These are phyloP conservation scores for Pulveroboletus ravenelii DNA, from an alignment of 768 basidiomycete genomes.

Conservation along the genomic window DNA sequence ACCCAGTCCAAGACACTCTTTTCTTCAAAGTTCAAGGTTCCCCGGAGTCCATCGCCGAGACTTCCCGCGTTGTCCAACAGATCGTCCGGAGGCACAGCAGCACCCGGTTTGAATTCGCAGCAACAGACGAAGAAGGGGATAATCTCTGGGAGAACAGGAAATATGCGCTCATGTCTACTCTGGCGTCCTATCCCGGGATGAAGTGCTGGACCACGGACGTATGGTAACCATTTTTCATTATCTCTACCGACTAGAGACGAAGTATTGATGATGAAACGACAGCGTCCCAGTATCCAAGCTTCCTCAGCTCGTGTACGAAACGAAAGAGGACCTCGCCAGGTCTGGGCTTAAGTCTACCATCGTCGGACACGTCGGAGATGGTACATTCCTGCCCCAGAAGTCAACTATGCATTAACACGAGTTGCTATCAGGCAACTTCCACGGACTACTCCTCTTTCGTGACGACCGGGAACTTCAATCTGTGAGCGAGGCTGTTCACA, in stretches of 20 bases:
- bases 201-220: constrained; percentile 88
- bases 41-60: constrained; percentile 48
- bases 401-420: neutral
- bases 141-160: constrained; percentile 84
- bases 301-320: constrained; percentile 69
- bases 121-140: constrained; percentile 68
- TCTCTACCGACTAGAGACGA: neutral
- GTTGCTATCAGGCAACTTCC: constrained; percentile 38
- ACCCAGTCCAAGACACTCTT: constrained; percentile 70
- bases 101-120: constrained; percentile 64
- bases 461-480: constrained; percentile 52
- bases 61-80: constrained; percentile 52
- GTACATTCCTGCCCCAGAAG: constrained; percentile 38
- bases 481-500: constrained; percentile 59
- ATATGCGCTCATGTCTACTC: constrained; percentile 68
- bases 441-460: constrained; percentile 51
- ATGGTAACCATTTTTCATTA: constrained; percentile 46
- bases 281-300: constrained; percentile 69
- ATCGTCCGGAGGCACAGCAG: constrained; percentile 70
- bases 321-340: constrained; percentile 67
- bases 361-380: constrained; percentile 79
- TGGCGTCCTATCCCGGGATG: constrained; percentile 58
- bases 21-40: constrained; percentile 94
- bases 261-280: neutral
- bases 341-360: constrained; percentile 62